phyloP scores from a whole-genome alignment of 2,329 filamentous ascomycete species.

The Fusarium clavum region DNA sequence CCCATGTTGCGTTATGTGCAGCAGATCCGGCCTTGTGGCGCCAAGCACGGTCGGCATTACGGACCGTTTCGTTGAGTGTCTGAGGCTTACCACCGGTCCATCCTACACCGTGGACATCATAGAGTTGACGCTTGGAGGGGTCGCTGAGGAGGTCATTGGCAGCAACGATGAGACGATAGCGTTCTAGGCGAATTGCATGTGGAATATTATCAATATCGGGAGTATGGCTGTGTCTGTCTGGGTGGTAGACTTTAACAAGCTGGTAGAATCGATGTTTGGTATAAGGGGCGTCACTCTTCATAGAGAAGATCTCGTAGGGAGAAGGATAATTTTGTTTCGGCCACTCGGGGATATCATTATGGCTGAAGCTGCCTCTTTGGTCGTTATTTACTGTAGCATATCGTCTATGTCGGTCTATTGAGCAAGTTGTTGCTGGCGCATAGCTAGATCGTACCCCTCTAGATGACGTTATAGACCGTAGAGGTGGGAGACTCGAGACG shows the following conservation, averaged over 20 bases:
- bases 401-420: conserved; percentile 19
- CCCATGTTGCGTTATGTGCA: conserved; percentile 89
- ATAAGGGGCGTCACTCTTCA: conserved; percentile 72
- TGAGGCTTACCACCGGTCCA: conserved; percentile 75
- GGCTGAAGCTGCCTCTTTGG: conserved; percentile 5
- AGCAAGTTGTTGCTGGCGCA: conserved; percentile 6
- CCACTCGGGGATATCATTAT: conserved; percentile 54
- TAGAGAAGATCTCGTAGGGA: conserved; percentile 88
- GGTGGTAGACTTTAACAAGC: conserved; percentile 96
- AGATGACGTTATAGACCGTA: conserved; percentile 43
- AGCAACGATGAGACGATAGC: conserved; percentile 88
- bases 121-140: conserved; percentile 79
- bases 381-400: conserved; percentile 41
- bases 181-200: conserved; percentile 77
- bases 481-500: conserved; percentile 19
- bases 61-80: conserved; percentile 54
- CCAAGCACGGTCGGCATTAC: conserved; percentile 61
- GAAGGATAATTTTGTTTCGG: conserved; percentile 69
- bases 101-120: conserved; percentile 84
- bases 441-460: conserved; percentile 24
- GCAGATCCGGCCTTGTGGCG: conserved; percentile 60
- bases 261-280: conserved; percentile 87
- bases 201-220: conserved; percentile 50
- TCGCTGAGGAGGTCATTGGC: conserved; percentile 91
- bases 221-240: conserved; percentile 70